Evolutionary conservation across 306 rosid species (phyloP), one percentile per base, ranked within the genome.

Genomic region (Purshia tridentata): DNA sequence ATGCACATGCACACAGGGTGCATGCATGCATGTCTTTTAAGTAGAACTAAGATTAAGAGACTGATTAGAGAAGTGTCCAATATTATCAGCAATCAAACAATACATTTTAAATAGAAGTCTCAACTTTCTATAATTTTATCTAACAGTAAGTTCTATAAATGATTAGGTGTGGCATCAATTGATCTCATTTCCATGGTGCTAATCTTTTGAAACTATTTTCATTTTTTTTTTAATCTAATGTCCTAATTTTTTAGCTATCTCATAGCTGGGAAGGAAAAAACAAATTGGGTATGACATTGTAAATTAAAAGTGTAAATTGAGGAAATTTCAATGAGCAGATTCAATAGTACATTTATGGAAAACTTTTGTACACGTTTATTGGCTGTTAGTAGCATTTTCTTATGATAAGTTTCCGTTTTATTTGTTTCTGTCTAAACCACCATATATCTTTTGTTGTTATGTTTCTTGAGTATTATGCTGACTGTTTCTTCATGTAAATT

Each of bases 401-500:
- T 52, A 37, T 39, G 55, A 37, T 68, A 51, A 11, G 59, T 16
- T 51, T 13, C 20, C 2, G 6, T 20, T 55, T 55, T 4, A 2
- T 55, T 53, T 4, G 2, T 55, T 53, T 23, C 72, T 14, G 8
- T 69, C 2, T 52, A 18, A 47, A 16, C 53, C 65, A 65, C 58
- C 58, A 9, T 29, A 13, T 52, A 41, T 22, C 48, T 57, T 63
- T 73, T 14, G 45, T 29, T 48, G 46, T 64, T 53, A 23, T 48
- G 59, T 45, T 37, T 53, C 35, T 29, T 29, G 35, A 1, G 29
- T 22, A 20, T 20, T 15, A 14, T 67, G 49, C 67, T 71, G 35
- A 77, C 61, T 63, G 44, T 39, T 23, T 70, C 44, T 67, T 63
- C 60, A 29, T 62, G 37, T 35, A 23, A 67, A 35, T 59, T 70